Evolutionary conservation across 176 grass and related monocot genomes (phyloP).

Genomic region (Paspalum vaginatum): DNA sequence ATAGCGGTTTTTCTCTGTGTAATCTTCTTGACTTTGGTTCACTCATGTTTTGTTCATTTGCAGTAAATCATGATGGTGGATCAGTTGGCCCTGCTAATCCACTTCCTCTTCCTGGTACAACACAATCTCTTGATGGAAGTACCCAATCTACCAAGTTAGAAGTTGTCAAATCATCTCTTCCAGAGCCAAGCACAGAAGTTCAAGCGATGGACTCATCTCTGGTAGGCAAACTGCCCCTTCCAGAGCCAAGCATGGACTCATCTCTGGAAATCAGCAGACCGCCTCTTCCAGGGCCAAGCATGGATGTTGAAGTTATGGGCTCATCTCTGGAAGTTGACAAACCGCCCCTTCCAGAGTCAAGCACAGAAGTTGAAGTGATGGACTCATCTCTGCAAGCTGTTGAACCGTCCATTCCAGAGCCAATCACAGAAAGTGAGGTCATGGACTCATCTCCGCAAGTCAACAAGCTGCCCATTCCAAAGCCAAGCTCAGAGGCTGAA

Average conservation of each 20-base stretch:
- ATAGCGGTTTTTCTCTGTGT: background rate
- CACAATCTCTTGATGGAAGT: slow-evolving; percentile 17
- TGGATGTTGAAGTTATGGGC: background rate
- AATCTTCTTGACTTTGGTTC: slow-evolving; percentile 24
- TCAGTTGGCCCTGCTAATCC: slow-evolving; percentile 21
- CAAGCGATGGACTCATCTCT: background rate
- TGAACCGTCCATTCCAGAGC: background rate
- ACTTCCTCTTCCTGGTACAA: slow-evolving; percentile 26
- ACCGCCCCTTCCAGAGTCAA: background rate
- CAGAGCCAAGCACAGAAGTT: slow-evolving; percentile 2
- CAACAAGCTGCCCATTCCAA: slow-evolving; percentile 3
- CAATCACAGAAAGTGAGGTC: background rate
- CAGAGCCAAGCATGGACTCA: background rate
- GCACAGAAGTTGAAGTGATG: background rate
- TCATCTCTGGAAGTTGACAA: background rate
- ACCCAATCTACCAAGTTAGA: background rate
- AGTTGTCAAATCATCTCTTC: background rate
- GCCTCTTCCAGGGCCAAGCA: slow-evolving; percentile 4
- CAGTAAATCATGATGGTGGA: slow-evolving; percentile 32
- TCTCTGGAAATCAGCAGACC: background rate
- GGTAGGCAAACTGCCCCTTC: background rate
- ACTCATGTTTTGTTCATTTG: slow-evolving; percentile 32
- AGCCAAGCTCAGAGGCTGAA: slow-evolving; percentile 31
- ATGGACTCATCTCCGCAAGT: background rate
- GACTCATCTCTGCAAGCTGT: background rate